A percentile compares a stretch with the other conserved stretches of the same genome.
Evolutionary conservation across 2,329 filamentous ascomycete species (phyloP).

Genomic region (Daldinia eschscholtzii): DNA sequence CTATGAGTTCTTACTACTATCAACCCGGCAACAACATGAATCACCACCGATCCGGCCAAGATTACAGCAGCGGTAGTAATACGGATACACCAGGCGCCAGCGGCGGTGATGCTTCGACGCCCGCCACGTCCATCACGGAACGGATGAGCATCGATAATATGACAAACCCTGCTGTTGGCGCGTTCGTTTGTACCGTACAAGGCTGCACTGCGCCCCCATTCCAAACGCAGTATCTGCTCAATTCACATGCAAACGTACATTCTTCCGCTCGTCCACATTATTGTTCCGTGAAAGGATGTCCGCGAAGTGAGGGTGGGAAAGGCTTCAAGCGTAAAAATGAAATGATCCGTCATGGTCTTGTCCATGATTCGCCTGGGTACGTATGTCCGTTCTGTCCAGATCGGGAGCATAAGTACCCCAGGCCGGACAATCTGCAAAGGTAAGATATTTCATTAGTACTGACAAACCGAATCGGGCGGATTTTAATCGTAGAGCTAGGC

Average conservation of each 20-base stretch:
- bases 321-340: constrained; percentile 81
- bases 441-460: constrained; percentile 57
- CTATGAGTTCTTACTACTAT: constrained; percentile 56
- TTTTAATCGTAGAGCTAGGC: constrained; percentile 64
- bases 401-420: constrained; percentile 91
- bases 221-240: constrained; percentile 81
- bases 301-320: constrained; percentile 73
- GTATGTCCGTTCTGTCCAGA: constrained; percentile 97
- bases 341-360: constrained; percentile 83
- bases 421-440: constrained; percentile 96
- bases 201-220: constrained; percentile 81
- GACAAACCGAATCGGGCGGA: constrained; percentile 4
- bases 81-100: constrained; percentile 62
- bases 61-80: constrained; percentile 59
- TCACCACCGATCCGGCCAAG: constrained; percentile 55
- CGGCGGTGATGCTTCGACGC: constrained; percentile 61
- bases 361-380: constrained; percentile 94
- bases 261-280: constrained; percentile 75
- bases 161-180: constrained; percentile 63
- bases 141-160: constrained; percentile 71
- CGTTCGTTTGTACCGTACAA: constrained; percentile 69
- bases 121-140: constrained; percentile 61
- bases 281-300: constrained; percentile 71
- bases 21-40: constrained; percentile 45
- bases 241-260: constrained; percentile 82